Base-by-base conservation (phyloP, 106 monocot species). In the Acanthochlamys bracteata region DNA sequence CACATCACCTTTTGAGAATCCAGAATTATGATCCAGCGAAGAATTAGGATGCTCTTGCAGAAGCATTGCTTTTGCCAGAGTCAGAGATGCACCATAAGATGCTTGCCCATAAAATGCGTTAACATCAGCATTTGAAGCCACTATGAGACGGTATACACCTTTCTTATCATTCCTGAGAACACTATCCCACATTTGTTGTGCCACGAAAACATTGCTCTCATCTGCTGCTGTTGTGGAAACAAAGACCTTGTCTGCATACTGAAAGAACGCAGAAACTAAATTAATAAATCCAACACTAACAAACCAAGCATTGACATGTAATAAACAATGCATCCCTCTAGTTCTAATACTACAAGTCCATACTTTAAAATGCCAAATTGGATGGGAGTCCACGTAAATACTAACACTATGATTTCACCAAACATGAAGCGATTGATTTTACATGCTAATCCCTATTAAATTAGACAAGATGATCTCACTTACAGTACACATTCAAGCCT, bases 221-320 rank as follows among this genome's bases (percentile, higher is more conserved):
- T 83, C 83, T 55, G 25, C 25, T 16, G 63, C 76, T 24, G 69
- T 10, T 64, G 75, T 81, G 2, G 59, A 59, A 66, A 99, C 83
- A 76, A 92, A 99, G 41, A 75, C 63, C 66, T 92, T 99, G 39
- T 99, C 92, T 51, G 83, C 83, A 81, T 99, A 99, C 98, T 99
- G 80, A 55, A 79, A 75, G 43, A 56, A 80, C 54, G 45, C 20
- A 57, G 25, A 22, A 43, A 40, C 10, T 74, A 60, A 25, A 4
- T 56, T 71, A 61, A 67, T 57, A 4, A 61, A 49, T 39, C 15
- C 57, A 64, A 27, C 59, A 13, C 8, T 51, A 19, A 51, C 3
- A 1, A 51, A 51, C 51, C 51, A 13, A 51, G 33, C 33, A 33
- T 33, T 33, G 6, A 51, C 51, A 15, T 51, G 8, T 51, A 15